A percentile compares a stretch with the other conserved stretches of the same genome.
Evolutionary conservation across 352 stramenopile species (phyloP).

Genomic region (Phytopythium aichiense): DNA sequence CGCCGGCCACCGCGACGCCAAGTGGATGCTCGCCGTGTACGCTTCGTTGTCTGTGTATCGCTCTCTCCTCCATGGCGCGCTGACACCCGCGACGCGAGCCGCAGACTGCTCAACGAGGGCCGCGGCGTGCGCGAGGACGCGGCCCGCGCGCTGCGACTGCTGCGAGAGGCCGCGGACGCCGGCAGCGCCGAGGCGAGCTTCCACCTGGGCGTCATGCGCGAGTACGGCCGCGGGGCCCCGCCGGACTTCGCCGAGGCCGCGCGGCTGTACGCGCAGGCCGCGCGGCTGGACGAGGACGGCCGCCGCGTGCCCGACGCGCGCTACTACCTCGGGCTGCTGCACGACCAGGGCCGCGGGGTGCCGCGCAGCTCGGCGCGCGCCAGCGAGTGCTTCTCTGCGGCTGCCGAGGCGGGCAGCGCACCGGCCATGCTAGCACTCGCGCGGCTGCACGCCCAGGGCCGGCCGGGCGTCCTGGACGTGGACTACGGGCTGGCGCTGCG

Average conservation of each 20-base stretch:
- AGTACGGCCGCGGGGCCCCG: constrained; percentile 40
- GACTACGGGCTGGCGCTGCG: constrained; percentile 25
- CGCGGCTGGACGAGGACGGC: constrained; percentile 9
- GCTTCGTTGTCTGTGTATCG: background rate
- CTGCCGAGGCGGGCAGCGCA: constrained; percentile 29
- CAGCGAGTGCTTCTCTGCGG: constrained; percentile 30
- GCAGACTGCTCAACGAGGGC: constrained; percentile 39
- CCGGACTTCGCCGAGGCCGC: constrained; percentile 33
- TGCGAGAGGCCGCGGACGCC: constrained; percentile 20
- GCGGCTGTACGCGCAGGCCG: constrained; percentile 29
- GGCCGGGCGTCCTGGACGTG: constrained; percentile 38
- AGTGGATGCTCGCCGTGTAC: constrained; percentile 51
- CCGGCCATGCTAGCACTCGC: constrained; percentile 52
- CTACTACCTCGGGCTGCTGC: constrained; percentile 54
- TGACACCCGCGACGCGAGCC: background rate
- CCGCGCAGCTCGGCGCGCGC: constrained; percentile 29
- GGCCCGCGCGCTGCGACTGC: constrained; percentile 22
- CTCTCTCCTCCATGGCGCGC: background rate
- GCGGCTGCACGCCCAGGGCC: constrained; percentile 38
- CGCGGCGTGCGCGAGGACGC: constrained; percentile 29
- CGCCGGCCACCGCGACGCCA: constrained; percentile 33
- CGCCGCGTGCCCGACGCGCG: constrained; percentile 32
- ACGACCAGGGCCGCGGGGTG: constrained; percentile 39
- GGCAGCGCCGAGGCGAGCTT: constrained; percentile 27
- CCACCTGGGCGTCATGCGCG: constrained; percentile 43